Conservation (phyloP, 2,329 filamentous ascomycete species). For the Ophiostoma perfectum region DNA sequence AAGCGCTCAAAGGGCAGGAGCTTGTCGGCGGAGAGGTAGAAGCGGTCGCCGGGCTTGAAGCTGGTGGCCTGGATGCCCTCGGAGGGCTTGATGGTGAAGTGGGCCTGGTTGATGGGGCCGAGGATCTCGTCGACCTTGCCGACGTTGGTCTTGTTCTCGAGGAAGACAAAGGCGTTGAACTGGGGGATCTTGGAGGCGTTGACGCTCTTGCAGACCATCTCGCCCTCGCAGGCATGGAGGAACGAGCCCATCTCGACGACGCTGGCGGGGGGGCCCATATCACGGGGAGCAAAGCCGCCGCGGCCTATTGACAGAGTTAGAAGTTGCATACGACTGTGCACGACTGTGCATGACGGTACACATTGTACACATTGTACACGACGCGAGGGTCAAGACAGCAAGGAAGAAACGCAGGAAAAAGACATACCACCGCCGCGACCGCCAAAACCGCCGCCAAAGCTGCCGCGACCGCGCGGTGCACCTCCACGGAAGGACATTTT, state of each 20-base stretch:
- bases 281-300: slow-evolving; percentile 54
- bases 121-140: slow-evolving; percentile 98
- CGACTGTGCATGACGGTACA: too few relatives aligned
- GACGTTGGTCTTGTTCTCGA: slow-evolving; percentile 94
- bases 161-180: slow-evolving; percentile 98
- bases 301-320: slow-evolving; percentile 37
- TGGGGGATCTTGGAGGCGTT: slow-evolving; percentile 88
- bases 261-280: slow-evolving; percentile 57
- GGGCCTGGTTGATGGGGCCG: slow-evolving; percentile 94
- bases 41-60: slow-evolving; percentile 95
- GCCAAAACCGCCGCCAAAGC: slow-evolving; percentile 44
- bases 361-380: not conserved
- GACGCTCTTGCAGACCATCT: slow-evolving; percentile 93
- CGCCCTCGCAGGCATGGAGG: slow-evolving; percentile 90
- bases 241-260: slow-evolving; percentile 86
- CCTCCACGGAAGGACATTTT: slow-evolving; percentile 58
- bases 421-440: slow-evolving; percentile 47
- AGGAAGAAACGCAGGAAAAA: not conserved
- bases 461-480: slow-evolving; percentile 40
- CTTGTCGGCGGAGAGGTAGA: slow-evolving; percentile 94
- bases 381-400: not conserved
- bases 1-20: slow-evolving; percentile 92
- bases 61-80: slow-evolving; percentile 92
- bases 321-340: not conserved
- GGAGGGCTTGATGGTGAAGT: slow-evolving; percentile 95